phyloP scores from a whole-genome alignment of 306 rosid species.

The Heteromeles arbutifolia region DNA sequence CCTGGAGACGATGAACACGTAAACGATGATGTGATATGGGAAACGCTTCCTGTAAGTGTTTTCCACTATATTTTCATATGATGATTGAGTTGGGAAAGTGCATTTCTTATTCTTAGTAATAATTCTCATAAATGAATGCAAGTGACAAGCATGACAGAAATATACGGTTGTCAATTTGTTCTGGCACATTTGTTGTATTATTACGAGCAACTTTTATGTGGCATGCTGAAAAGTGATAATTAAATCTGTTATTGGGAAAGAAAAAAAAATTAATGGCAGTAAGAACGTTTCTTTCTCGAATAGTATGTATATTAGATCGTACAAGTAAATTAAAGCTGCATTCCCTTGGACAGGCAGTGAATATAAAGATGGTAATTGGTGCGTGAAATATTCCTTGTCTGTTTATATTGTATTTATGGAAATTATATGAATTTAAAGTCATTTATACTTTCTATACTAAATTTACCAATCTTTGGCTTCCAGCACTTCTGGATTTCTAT shows the following conservation, averaged over 20 bases:
- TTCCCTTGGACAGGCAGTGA: not conserved
- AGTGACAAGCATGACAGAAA: not conserved
- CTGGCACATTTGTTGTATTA: not conserved
- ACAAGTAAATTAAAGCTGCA: not conserved
- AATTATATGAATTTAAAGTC: not conserved
- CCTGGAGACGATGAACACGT: slow-evolving; percentile 86
- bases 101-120: not conserved
- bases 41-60: slow-evolving; percentile 96
- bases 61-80: slow-evolving; percentile 21
- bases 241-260: not conserved
- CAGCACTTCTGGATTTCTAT: slow-evolving; percentile 99
- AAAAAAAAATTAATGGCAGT: not conserved
- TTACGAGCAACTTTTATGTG: not conserved
- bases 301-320: not conserved
- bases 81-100: slow-evolving; percentile 4
- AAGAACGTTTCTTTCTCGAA: not conserved
- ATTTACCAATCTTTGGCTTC: slow-evolving; percentile 23
- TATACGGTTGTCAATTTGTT: not conserved
- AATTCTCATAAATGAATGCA: not conserved
- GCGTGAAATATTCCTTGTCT: not conserved
- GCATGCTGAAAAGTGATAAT: not conserved
- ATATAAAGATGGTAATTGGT: not conserved
- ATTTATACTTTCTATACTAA: slow-evolving; percentile 19
- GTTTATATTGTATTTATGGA: not conserved
- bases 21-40: slow-evolving; percentile 93